These are phyloP conservation scores for Apiotrichum laibachii DNA, from an alignment of 1,284 basidiomycete species.

Conservation along the genomic window DNA sequence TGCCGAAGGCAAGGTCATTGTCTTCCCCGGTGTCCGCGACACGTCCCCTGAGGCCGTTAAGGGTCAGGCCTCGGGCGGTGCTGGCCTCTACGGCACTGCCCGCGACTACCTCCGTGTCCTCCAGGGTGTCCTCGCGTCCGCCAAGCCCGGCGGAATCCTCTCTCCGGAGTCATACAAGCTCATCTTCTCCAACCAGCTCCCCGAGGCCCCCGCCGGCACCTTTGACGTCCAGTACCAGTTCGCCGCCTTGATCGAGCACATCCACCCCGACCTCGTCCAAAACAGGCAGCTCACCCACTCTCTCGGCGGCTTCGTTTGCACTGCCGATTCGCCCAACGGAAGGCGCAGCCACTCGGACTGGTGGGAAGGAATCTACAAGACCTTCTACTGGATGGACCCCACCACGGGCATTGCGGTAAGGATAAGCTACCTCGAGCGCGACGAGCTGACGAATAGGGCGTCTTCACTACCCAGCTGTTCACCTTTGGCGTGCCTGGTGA, in stretches of 20 bases:
- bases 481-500: constrained; percentile 11
- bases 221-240: constrained; percentile 15
- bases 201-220: background rate
- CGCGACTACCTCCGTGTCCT: constrained; percentile 24
- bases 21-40: constrained; percentile 12
- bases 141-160: constrained; percentile 22
- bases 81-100: constrained; percentile 22
- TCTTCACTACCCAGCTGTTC: constrained; percentile 28
- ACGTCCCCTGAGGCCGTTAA: background rate
- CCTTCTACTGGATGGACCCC: constrained; percentile 40
- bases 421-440: background rate
- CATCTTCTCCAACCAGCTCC: constrained; percentile 27
- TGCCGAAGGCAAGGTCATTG: background rate
- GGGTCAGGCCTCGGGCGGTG: constrained; percentile 15
- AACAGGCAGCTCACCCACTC: constrained; percentile 6
- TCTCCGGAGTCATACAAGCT: constrained; percentile 22
- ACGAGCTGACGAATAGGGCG: constrained; percentile 12
- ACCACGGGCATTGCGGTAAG: constrained; percentile 32
- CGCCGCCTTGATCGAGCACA: constrained; percentile 11
- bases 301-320: constrained; percentile 20
- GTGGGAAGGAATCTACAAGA: constrained; percentile 37
- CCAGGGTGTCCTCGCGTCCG: constrained; percentile 15
- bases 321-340: constrained; percentile 19
- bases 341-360: constrained; percentile 26
- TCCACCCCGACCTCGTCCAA: constrained; percentile 1